A percentile compares a stretch with the other conserved stretches of the same genome.
Evolutionary conservation across 495 filamentous ascomycete genomes (phyloP).

Genomic region (Jackrogersella multiformis): DNA sequence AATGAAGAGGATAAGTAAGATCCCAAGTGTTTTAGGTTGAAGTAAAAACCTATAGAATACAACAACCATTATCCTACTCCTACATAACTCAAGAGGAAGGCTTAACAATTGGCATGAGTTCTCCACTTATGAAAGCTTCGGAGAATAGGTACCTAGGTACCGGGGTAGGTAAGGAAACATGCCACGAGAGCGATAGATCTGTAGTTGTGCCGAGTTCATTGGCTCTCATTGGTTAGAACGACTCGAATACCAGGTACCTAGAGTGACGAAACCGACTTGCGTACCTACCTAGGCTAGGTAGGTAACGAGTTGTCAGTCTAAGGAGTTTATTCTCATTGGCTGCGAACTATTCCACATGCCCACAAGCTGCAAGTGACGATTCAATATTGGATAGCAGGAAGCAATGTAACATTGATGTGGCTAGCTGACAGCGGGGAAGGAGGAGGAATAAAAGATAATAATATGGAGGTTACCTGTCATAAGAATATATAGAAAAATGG

Average conservation of each 20-base stretch:
- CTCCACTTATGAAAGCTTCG: constrained; percentile 26
- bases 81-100: neutral
- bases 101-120: constrained; percentile 19
- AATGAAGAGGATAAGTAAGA: too few species aligned
- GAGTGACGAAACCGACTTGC: constrained; percentile 13
- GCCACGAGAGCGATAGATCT: constrained; percentile 21
- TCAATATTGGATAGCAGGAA: constrained; percentile 4
- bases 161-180: constrained; percentile 26
- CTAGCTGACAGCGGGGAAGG: constrained; percentile 15
- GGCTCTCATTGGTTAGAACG: constrained; percentile 20
- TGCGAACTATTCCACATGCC: constrained; percentile 3
- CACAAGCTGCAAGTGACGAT: constrained; percentile 7
- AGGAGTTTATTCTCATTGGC: constrained; percentile 23
- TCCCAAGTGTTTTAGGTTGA: too few species aligned
- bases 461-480: neutral
- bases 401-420: constrained; percentile 11
- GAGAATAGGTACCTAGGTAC: too few species aligned
- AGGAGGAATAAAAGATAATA: neutral
- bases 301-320: constrained; percentile 17
- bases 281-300: too few species aligned
- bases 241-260: neutral
- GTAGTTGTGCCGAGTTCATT: constrained; percentile 28
- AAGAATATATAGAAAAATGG: neutral
- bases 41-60: too few species aligned
- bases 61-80: too few species aligned